Base-by-base conservation (phyloP, 1,284 basidiomycete species). In the Pseudozyma hubeiensis region DNA sequence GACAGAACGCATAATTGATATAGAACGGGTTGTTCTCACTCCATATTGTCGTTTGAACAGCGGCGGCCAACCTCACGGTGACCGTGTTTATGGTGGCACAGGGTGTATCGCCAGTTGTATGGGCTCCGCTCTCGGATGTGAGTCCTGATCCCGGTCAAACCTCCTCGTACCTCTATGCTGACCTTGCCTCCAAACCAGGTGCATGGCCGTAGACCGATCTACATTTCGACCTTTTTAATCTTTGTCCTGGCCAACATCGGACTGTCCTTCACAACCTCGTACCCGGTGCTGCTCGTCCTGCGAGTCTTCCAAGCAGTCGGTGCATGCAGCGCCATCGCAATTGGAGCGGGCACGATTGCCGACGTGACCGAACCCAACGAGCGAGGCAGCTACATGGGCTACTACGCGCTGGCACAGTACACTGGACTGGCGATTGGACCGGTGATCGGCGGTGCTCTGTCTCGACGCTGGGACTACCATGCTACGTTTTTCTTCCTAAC, bases 371-470 rank as follows among this genome's bases (percentile, higher is more conserved):
- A 62, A n/a, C 54, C 40, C 39, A 70, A 64, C 17, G 62, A 75
- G 46, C 61, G 71, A 33, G 71, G 67, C 10, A 37, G 54, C 11
- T 75, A 65, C 46, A 75, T 75, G 71, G 67, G 71, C 48, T 70
- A 53, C 44, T 75, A 57, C 45, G 52, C 59, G 44, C 40, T 49
- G 13, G 71, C 66, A 4, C 54, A 56, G 8, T 48, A 57, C 14
- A 30, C 64, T 13, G 71, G 57, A 0, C 66, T 67, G 0, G 54
- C 67, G 6, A 52, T 75, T 9, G 71, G 67, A 2, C 71, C 71
- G 4, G 46, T 75, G 3, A 41, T 69, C n/a, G 71, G 71, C 11
- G 71, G 65, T 5, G 45, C 58, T 30, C 29, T 75, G 13, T 54
- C 71, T 4, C 58, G 70, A 37, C 17, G 41, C 13, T 70, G 61